These are phyloP conservation scores for Capsicum rhomboideum DNA, from an alignment of 257 asterid species.

Conservation along the genomic window DNA sequence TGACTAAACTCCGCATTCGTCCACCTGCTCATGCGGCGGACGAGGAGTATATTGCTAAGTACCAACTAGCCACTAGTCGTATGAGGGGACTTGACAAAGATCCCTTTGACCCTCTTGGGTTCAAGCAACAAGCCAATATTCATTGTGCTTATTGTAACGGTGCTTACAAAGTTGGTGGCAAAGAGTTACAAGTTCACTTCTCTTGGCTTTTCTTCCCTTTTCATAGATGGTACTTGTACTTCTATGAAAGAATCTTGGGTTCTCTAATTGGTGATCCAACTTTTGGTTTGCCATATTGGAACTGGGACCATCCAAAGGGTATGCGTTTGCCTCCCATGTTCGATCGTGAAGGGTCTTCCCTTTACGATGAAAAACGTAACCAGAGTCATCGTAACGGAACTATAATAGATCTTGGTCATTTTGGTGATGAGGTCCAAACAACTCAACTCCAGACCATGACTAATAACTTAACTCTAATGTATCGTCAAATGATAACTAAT, in stretches of 20 bases:
- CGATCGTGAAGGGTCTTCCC: background rate
- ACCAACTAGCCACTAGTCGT: background rate
- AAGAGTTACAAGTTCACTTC: slow-evolving; percentile 13
- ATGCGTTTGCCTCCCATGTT: slow-evolving; percentile 20
- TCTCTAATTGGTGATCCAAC: slow-evolving; percentile 15
- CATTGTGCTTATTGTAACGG: slow-evolving; percentile 35
- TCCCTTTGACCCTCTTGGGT: slow-evolving; percentile 11
- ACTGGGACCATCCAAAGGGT: slow-evolving; percentile 18
- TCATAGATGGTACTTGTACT: slow-evolving; percentile 27
- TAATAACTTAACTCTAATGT: slow-evolving; percentile 5
- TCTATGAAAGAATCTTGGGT: slow-evolving; percentile 23
- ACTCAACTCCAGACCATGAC: background rate
- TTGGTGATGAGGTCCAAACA: background rate
- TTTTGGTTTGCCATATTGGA: slow-evolving; percentile 18
- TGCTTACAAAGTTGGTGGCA: slow-evolving; percentile 8
- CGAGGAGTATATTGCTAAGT: background rate
- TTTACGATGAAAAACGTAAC: slow-evolving; percentile 9
- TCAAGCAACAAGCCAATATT: slow-evolving; percentile 23
- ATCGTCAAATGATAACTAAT: slow-evolving; percentile 8
- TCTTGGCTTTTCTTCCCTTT: slow-evolving; percentile 28
- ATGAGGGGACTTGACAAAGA: slow-evolving; percentile 3
- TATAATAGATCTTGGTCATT: background rate
- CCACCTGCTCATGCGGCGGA: background rate
- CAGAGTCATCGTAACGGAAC: slow-evolving; percentile 4
- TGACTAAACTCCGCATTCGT: background rate